phyloP scores from a whole-genome alignment of 2,329 filamentous ascomycete species.

The Cladobotryum mycophilum region DNA sequence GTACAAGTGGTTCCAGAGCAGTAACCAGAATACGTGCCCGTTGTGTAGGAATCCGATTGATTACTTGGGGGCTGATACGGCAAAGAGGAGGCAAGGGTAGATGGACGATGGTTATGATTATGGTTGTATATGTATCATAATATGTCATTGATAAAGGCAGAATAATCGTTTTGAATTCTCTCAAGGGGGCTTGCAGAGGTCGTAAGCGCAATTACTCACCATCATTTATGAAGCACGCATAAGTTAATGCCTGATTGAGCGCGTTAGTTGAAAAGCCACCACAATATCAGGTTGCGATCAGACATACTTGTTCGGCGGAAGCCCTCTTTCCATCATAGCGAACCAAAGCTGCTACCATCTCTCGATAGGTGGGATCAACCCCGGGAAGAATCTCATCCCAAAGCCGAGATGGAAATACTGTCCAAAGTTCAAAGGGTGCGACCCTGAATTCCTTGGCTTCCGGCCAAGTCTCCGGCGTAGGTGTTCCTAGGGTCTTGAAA shows the following conservation, averaged over 20 bases:
- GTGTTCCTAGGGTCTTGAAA: constrained; percentile 86
- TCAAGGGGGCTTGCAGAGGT: no score
- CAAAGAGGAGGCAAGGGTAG: constrained; percentile 28
- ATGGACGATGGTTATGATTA: not conserved
- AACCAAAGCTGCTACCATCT: constrained; percentile 63
- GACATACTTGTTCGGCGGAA: constrained; percentile 48
- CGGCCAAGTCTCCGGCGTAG: constrained; percentile 74
- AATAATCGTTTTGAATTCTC: no score
- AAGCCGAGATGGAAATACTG: constrained; percentile 57
- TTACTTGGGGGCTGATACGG: constrained; percentile 40
- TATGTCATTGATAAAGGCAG: no score
- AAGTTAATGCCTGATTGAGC: constrained; percentile 17
- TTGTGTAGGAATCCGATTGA: constrained; percentile 86
- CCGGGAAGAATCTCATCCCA: constrained; percentile 68
- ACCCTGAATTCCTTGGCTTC: constrained; percentile 61
- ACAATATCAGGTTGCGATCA: not conserved
- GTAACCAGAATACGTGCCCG: constrained; percentile 85
- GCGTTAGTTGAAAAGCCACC: constrained; percentile 3
- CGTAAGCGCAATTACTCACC: not conserved
- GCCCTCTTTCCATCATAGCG: constrained; percentile 65
- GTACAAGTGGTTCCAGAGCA: constrained; percentile 96
- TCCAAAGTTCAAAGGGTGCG: constrained; percentile 88
- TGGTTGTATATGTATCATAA: not conserved
- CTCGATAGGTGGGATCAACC: constrained; percentile 50
- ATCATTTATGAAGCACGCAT: constrained; percentile 10